These are phyloP conservation scores for Aspergillus conjunctus DNA, from an alignment of 495 filamentous ascomycete species.

Conservation along the genomic window DNA sequence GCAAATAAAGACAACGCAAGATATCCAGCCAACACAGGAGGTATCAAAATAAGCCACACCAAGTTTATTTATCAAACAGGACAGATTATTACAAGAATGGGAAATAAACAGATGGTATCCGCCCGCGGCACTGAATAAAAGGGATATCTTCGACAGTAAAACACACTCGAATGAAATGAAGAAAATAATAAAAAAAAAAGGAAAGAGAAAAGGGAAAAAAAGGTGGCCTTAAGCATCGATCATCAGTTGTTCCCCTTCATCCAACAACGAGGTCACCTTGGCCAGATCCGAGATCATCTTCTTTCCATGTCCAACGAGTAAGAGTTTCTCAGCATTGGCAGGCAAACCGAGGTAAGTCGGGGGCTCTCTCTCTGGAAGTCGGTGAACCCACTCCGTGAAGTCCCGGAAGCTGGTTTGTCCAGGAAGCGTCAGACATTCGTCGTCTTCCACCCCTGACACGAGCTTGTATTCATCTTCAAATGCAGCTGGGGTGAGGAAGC, in stretches of 20 bases:
- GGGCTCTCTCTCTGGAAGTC: slow-evolving; percentile 90
- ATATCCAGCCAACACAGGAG: not conserved
- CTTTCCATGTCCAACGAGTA: slow-evolving; percentile 85
- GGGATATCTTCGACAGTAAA: slow-evolving; percentile 9
- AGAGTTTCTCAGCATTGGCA: slow-evolving; percentile 93
- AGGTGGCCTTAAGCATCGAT: slow-evolving; percentile 55
- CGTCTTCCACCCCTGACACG: slow-evolving; percentile 64
- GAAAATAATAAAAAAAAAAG: slow-evolving; percentile 10
- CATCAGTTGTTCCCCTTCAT: slow-evolving; percentile 92
- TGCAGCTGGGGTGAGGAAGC: slow-evolving; percentile 78
- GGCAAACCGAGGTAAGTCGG: slow-evolving; percentile 96
- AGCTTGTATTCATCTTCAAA: slow-evolving; percentile 92
- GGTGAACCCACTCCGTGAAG: slow-evolving; percentile 90
- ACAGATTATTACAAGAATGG: slow-evolving; percentile 9
- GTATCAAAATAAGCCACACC: not conserved
- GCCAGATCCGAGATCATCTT: slow-evolving; percentile 84
- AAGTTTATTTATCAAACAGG: slow-evolving; percentile 22
- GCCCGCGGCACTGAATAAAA: slow-evolving; percentile 27
- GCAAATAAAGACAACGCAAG: not conserved
- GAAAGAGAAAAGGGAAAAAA: not conserved
- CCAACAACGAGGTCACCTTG: slow-evolving; percentile 79
- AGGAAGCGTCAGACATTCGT: slow-evolving; percentile 72
- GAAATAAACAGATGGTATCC: slow-evolving; percentile 18
- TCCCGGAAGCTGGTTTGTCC: slow-evolving; percentile 77
- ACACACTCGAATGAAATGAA: slow-evolving; percentile 8